Base-by-base conservation (phyloP, 2,329 filamentous ascomycete genomes). In the Talaromyces amestolkiae region DNA sequence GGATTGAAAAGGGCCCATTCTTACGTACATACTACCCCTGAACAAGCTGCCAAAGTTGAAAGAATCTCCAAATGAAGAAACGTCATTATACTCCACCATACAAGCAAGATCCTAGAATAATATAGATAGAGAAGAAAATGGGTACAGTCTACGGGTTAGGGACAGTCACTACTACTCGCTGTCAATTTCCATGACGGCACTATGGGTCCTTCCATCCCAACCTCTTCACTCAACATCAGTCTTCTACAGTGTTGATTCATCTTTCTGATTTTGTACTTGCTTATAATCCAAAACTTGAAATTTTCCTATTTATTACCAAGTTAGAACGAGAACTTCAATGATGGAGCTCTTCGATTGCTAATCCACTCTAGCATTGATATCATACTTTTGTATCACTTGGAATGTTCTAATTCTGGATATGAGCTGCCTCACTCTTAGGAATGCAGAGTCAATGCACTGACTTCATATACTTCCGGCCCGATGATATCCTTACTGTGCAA, bases 401-500 rank as follows among this genome's bases (percentile, higher is more conserved):
- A 62, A 51, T 62, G 59, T 33, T 59, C 56, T 59, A 59, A 43
- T 56, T 4, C 33, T 56, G 53, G 53, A 19, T 45, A 59, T 39
- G 22, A 45, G 56, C 56, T 59, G 37, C 56, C 56, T 39, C 39
- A 43, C 37, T 59, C 10, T 41, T n/a, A 33, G 37, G 56, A 59
- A 59, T 59, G 56, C 39, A 59, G 37, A 27, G 24, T 33, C n/a
- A 56, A 56, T 33, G 56, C 37, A 45, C 56, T 59, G 56, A 45
- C 56, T 59, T 43, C 56, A 59, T 45, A 45, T 39, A 31, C 22
- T 31, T 22, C 15, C 24, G 56, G 22, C 35, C 37, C 35, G 56
- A 58, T 43, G 56, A 59, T 45, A 45, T 43, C 37, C 39, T 59
- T n/a, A 33, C 56, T 59, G 56, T 59, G 56, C 56, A 59, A 59